Conservation (phyloP, 139 green algal genomes). For the Chlamydomonas applanata region DNA sequence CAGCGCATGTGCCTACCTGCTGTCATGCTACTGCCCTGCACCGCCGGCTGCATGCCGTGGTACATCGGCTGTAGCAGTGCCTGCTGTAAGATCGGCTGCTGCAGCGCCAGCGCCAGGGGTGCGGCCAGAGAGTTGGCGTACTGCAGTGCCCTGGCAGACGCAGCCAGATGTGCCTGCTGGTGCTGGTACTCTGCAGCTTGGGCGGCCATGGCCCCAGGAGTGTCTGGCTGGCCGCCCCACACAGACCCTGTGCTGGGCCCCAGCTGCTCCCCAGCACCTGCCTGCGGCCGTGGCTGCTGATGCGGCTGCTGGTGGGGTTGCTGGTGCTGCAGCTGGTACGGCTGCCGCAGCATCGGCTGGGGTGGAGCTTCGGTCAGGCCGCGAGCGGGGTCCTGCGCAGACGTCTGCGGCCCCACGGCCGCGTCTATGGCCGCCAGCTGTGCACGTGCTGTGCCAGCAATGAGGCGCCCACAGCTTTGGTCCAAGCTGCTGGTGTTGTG, state of each 20-base stretch:
- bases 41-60: no score
- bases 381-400: not conserved
- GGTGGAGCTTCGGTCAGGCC: no score
- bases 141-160: constrained; percentile 18
- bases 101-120: constrained; percentile 29
- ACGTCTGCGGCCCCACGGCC: constrained; percentile 3
- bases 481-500: constrained; percentile 1
- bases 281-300: not conserved
- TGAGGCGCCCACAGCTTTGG: not conserved
- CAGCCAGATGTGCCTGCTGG: constrained; percentile 22
- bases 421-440: not conserved
- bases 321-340: not conserved
- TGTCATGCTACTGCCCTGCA: no score
- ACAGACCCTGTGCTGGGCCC: constrained; percentile 10
- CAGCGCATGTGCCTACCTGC: no score
- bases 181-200: not conserved
- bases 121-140: constrained; percentile 28
- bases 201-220: not conserved
- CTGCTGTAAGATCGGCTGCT: constrained; percentile 10
- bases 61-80: constrained; percentile 14
- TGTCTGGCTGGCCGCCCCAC: not conserved
- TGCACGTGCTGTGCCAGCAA: not conserved
- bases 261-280: not conserved
- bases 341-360: not conserved
- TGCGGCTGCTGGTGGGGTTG: not conserved